These are phyloP conservation scores for Turritis glabra DNA, from an alignment of 345 rosid species.

Conservation along the genomic window DNA sequence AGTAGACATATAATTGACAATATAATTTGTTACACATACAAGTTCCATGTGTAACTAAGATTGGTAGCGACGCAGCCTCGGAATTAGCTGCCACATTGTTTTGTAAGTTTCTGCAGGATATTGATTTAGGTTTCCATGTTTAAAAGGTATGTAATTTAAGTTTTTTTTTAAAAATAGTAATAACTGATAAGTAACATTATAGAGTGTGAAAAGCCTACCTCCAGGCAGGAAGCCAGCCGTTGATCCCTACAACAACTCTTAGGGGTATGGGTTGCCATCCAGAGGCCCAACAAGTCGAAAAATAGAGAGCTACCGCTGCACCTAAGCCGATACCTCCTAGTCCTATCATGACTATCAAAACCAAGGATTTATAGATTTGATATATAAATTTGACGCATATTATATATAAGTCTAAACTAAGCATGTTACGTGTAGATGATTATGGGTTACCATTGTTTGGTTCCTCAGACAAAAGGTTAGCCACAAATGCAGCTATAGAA, in stretches of 20 bases:
- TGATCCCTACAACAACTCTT: neutral
- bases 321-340: conserved; percentile 76
- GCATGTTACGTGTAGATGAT: neutral
- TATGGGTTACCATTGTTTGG: conserved; percentile 59
- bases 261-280: neutral
- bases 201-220: neutral
- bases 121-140: neutral
- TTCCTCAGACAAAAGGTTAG: conserved; percentile 63
- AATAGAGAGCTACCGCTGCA: neutral
- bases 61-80: conserved; percentile 48
- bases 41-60: conserved; percentile 49
- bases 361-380: neutral
- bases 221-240: neutral
- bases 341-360: conserved; percentile 62
- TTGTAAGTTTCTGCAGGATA: conserved; percentile 44
- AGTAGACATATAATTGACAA: neutral
- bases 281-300: neutral
- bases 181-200: neutral
- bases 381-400: neutral
- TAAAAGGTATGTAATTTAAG: neutral
- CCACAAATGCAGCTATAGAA: conserved; percentile 66
- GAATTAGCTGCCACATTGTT: no score
- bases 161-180: neutral
- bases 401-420: neutral
- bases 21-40: conserved; percentile 44